These are phyloP conservation scores for Bathelium albidoporum DNA, from an alignment of 495 filamentous ascomycete genomes.

Conservation along the genomic window DNA sequence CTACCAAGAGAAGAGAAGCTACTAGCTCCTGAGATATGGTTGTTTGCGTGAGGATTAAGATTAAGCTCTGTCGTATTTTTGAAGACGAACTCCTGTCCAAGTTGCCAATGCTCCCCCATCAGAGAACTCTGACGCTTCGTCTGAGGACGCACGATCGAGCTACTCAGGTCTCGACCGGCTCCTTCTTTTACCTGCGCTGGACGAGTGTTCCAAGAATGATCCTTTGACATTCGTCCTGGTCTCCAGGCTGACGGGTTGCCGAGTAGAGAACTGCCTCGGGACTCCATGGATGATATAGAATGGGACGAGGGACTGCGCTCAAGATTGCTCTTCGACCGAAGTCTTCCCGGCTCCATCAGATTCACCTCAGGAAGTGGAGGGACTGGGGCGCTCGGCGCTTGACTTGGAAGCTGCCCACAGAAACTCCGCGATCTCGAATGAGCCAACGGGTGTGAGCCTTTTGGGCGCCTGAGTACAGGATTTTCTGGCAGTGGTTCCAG, in stretches of 20 bases:
- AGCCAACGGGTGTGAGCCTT: slow-evolving; percentile 4
- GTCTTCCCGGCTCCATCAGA: neutral
- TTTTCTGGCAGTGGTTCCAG: neutral
- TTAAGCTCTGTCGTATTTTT: slow-evolving; percentile 16
- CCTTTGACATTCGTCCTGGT: slow-evolving; percentile 7
- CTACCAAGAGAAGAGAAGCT: neutral
- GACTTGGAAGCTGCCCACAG: slow-evolving; percentile 12
- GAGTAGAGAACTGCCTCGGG: slow-evolving; percentile 17
- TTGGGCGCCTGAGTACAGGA: neutral
- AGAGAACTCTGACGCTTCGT: neutral
- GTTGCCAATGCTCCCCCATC: neutral
- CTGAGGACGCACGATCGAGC: neutral
- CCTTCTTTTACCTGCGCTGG: slow-evolving; percentile 12
- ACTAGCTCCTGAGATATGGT: slow-evolving; percentile 11
- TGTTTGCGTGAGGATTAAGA: neutral
- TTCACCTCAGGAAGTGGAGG: slow-evolving; percentile 16
- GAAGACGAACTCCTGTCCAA: slow-evolving; percentile 8
- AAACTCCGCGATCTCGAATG: slow-evolving; percentile 19
- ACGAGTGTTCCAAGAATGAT: slow-evolving; percentile 11
- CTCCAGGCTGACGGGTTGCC: slow-evolving; percentile 6
- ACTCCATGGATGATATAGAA: slow-evolving; percentile 18
- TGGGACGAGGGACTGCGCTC: slow-evolving; percentile 7
- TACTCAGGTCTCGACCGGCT: neutral
- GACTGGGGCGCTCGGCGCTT: slow-evolving; percentile 16
- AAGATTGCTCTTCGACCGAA: neutral